Conservation (phyloP, 2,329 filamentous ascomycete species). For the Aspergillus clavatus region DNA sequence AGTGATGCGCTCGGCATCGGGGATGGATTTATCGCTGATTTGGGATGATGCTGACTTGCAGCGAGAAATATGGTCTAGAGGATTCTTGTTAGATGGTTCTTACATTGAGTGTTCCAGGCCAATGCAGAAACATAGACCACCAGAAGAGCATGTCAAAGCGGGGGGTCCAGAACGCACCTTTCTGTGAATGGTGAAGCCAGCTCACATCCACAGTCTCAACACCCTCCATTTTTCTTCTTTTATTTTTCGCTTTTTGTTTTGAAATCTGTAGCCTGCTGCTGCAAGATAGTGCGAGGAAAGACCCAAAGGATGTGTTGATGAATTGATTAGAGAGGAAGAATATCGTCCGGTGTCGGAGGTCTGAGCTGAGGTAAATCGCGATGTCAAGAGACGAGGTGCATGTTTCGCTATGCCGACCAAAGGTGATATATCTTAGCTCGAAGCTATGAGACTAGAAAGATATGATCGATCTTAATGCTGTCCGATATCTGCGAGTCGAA, state of each 20-base stretch:
- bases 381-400: neutral
- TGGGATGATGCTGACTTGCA: slow-evolving; percentile 34
- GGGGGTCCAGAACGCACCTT: slow-evolving; percentile 55
- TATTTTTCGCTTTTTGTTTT: too few relatives aligned
- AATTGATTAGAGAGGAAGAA: too few relatives aligned
- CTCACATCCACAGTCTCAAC: slow-evolving; percentile 80
- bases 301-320: too few relatives aligned
- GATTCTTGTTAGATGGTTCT: slow-evolving; percentile 8
- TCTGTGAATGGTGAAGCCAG: slow-evolving; percentile 81
- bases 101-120: neutral
- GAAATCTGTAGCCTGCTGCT: slow-evolving; percentile 4
- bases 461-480: neutral
- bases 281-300: too few relatives aligned
- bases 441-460: neutral
- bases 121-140: neutral
- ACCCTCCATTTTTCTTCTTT: slow-evolving; percentile 83
- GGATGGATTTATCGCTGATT: slow-evolving; percentile 24
- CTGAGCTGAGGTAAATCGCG: too few relatives aligned
- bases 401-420: neutral
- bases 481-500: neutral
- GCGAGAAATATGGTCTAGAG: slow-evolving; percentile 32
- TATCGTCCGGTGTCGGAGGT: neutral
- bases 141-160: neutral
- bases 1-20: slow-evolving; percentile 19
- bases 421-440: neutral